A percentile compares a stretch with the other conserved stretches of the same genome.
phyloP scores from a whole-genome alignment of 768 basidiomycete genomes.

The Amanita brunnescens region DNA sequence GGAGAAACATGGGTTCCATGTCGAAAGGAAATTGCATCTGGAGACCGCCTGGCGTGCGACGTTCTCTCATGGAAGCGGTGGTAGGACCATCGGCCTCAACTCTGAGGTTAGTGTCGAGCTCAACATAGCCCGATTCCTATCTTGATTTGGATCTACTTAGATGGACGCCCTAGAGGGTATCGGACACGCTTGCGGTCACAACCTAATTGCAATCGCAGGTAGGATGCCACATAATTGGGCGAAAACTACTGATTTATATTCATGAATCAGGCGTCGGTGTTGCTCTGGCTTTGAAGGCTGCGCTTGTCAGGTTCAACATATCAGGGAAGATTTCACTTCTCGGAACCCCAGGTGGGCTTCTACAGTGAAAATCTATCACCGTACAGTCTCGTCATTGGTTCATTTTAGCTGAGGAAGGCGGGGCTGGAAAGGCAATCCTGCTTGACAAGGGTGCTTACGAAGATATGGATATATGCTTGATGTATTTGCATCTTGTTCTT shows the following conservation, averaged over 20 bases:
- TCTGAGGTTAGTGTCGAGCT: constrained; percentile 45
- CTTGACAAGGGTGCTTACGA: constrained; percentile 66
- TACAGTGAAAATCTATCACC: background rate
- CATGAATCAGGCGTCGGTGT: constrained; percentile 50
- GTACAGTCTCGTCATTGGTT: background rate
- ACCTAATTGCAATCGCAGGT: constrained; percentile 68
- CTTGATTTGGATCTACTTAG: constrained; percentile 18
- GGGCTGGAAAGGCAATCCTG: constrained; percentile 63
- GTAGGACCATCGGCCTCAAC: constrained; percentile 68
- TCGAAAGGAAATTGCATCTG: constrained; percentile 51
- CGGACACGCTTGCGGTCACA: constrained; percentile 77
- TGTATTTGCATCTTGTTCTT: constrained; percentile 31
- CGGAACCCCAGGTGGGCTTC: constrained; percentile 61
- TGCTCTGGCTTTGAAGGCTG: constrained; percentile 58
- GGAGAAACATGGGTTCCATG: constrained; percentile 54
- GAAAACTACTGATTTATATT: background rate
- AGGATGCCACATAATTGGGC: background rate
- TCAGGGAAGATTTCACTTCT: constrained; percentile 62
- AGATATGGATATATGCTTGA: constrained; percentile 70
- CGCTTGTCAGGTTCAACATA: constrained; percentile 52
- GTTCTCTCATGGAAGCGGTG: constrained; percentile 56
- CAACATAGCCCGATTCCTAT: background rate
- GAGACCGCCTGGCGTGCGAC: constrained; percentile 72
- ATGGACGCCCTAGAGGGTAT: constrained; percentile 57
- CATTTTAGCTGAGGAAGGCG: constrained; percentile 70